Evolutionary conservation across 192 early-diverging fungal species (phyloP).

Genomic region (Entophlyctis luteolus): DNA sequence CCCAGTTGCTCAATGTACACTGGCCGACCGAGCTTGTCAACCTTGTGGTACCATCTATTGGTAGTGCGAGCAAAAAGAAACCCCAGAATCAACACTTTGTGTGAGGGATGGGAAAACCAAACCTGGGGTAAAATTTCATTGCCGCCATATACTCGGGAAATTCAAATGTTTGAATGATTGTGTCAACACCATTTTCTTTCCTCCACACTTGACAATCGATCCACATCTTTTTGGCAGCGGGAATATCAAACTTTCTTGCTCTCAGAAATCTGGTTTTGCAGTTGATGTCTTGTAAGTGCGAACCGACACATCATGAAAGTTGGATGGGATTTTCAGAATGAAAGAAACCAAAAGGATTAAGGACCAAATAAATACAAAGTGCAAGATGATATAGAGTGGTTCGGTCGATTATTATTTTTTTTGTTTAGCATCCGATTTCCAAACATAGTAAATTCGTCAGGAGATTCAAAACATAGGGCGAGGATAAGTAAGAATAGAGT

Average conservation of each 20-base stretch:
- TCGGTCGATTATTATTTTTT: too few relatives aligned
- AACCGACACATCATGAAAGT: too few relatives aligned
- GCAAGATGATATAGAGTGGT: too few relatives aligned
- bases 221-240: conserved; percentile 68
- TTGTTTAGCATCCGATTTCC: too few relatives aligned
- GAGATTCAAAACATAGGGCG: too few relatives aligned
- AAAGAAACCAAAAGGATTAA: too few relatives aligned
- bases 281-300: too few relatives aligned
- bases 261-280: conserved; percentile 61
- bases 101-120: too few relatives aligned
- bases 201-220: conserved; percentile 64
- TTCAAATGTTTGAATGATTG: conserved; percentile 48
- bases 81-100: background rate
- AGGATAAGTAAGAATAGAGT: too few relatives aligned
- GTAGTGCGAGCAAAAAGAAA: background rate
- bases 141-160: conserved; percentile 63
- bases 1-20: conserved; percentile 91
- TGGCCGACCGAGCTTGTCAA: conserved; percentile 83
- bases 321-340: too few relatives aligned
- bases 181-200: conserved; percentile 58
- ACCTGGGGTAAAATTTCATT: conserved; percentile 59
- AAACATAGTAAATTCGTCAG: too few relatives aligned
- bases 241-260: conserved; percentile 67
- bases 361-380: too few relatives aligned
- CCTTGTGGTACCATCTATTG: conserved; percentile 79